Conservation (phyloP, 805 yeast species). For the Nakazawaea populi region DNA sequence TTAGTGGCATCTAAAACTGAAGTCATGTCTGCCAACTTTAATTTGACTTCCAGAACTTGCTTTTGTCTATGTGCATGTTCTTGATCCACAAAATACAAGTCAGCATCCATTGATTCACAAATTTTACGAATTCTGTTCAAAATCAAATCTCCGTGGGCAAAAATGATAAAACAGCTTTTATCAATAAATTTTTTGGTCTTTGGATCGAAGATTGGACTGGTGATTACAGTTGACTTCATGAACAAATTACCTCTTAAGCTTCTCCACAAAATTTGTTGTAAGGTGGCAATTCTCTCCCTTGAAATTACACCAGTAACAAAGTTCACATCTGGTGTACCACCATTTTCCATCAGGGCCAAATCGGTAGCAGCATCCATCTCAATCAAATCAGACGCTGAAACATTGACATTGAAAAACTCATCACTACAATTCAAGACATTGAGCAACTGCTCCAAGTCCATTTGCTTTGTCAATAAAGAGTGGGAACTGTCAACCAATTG, state of each 20-base stretch:
- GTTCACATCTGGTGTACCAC: slow-evolving; percentile 30
- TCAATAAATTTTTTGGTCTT: slow-evolving; percentile 50
- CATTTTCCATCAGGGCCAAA: slow-evolving; percentile 32
- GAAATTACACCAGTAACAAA: slow-evolving; percentile 80
- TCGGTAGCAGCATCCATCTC: slow-evolving; percentile 19
- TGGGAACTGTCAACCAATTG: slow-evolving; percentile 70
- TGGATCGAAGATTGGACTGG: slow-evolving; percentile 60
- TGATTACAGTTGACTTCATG: slow-evolving; percentile 67
- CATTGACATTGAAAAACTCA: slow-evolving; percentile 32
- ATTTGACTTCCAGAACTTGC: slow-evolving; percentile 36
- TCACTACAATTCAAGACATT: slow-evolving; percentile 50
- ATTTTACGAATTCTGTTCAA: slow-evolving; percentile 71
- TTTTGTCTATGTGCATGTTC: slow-evolving; percentile 29
- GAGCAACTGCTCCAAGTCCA: slow-evolving; percentile 65
- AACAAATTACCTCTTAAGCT: slow-evolving; percentile 87
- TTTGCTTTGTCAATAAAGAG: slow-evolving; percentile 55
- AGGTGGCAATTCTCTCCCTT: slow-evolving; percentile 58
- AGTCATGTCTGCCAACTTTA: slow-evolving; percentile 45
- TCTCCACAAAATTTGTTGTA: slow-evolving; percentile 88
- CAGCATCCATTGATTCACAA: slow-evolving; percentile 87
- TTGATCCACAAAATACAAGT: slow-evolving; percentile 56
- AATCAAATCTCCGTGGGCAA: slow-evolving; percentile 83
- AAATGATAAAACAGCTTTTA: slow-evolving; percentile 81
- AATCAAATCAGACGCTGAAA: slow-evolving; percentile 19
- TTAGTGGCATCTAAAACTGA: slow-evolving; percentile 44